Conservation (phyloP, 192 early-diverging fungal genomes). For the Diversispora eburnea region DNA sequence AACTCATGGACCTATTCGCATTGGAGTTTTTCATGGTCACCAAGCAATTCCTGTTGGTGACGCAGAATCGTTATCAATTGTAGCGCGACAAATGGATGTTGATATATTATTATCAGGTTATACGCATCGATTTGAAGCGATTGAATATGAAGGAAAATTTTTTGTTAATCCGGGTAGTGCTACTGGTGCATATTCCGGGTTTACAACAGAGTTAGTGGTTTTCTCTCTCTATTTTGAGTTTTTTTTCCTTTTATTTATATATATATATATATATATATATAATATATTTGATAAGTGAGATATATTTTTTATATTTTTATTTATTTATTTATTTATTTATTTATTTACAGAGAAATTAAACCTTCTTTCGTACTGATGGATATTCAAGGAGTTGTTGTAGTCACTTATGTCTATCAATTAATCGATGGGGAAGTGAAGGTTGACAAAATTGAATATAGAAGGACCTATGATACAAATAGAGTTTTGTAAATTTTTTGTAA, state of each 20-base stretch:
- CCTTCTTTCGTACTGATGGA: slow-evolving; percentile 98
- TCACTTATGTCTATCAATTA: slow-evolving; percentile 92
- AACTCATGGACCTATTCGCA: slow-evolving; percentile 54
- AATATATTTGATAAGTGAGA: neutral
- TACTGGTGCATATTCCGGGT: slow-evolving; percentile 73
- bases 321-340: slow-evolving; percentile 12
- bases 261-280: too few species aligned
- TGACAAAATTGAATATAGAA: slow-evolving; percentile 87
- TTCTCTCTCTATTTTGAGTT: neutral
- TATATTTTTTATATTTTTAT: neutral
- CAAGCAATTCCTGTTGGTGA: slow-evolving; percentile 80
- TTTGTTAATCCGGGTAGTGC: slow-evolving; percentile 96
- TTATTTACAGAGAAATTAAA: slow-evolving; percentile 50
- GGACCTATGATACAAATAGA: slow-evolving; percentile 36
- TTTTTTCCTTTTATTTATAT: neutral
- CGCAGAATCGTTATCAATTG: slow-evolving; percentile 63
- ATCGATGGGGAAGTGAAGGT: slow-evolving; percentile 90
- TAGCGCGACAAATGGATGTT: slow-evolving; percentile 86
- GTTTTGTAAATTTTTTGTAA: neutral
- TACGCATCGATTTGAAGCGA: slow-evolving; percentile 88
- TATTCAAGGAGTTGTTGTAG: slow-evolving; percentile 67
- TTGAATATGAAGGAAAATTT: slow-evolving; percentile 86
- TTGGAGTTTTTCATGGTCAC: slow-evolving; percentile 87
- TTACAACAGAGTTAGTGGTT: slow-evolving; percentile 11
- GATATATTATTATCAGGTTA: slow-evolving; percentile 87